Base-by-base conservation (phyloP, 164 flowering plant genomes). In the Buxus sempervirens region DNA sequence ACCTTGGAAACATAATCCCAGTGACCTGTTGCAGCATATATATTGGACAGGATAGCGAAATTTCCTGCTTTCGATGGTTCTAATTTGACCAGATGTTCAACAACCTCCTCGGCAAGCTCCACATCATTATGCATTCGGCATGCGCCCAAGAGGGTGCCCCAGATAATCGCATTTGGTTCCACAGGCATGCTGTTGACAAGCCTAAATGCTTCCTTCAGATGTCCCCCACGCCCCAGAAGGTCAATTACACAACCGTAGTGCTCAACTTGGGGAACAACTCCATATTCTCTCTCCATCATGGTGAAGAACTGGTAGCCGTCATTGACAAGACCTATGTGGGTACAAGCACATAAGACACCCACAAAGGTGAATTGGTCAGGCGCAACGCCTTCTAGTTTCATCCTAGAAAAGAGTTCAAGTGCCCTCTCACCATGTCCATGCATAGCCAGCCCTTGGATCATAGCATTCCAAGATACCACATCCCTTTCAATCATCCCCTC, bases 321-420 rank as follows among this genome's bases (percentile, higher is more conserved):
- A 15, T 86, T 77, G n/a, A 85, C 69, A 51, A 79, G 68, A 51
- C 93, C 93, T 4, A 85, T 72, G 75, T 84, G 93, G 21, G 82
- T 82, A 75, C 93, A 88, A 25, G 89, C 90, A 71, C 86, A 80
- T 24, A 88, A 60, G 45, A 86, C 78, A 21, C 82, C 84, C 14
- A 85, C 62, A 18, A 88, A 80, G n/a, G 93, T 88, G 54, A 79
- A 73, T 65, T 66, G 74, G 73, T 86, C 87, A 8, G 93, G 91
- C 22, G 49, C 26, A 72, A 82, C 77, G 4, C 54, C 54, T 51
- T 51, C 54, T 51, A 14, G 54, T 51, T 51, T 51, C 54, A 51
- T 51, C 15, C 71, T 75, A n/a, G 73, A 68, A 72, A 88, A 86
- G 68, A 88, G 74, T 62, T 75, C 36, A 22, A 86, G 82, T 0